Base-by-base conservation (phyloP, 2,329 filamentous ascomycete species). In the Fusarium xylarioides region DNA sequence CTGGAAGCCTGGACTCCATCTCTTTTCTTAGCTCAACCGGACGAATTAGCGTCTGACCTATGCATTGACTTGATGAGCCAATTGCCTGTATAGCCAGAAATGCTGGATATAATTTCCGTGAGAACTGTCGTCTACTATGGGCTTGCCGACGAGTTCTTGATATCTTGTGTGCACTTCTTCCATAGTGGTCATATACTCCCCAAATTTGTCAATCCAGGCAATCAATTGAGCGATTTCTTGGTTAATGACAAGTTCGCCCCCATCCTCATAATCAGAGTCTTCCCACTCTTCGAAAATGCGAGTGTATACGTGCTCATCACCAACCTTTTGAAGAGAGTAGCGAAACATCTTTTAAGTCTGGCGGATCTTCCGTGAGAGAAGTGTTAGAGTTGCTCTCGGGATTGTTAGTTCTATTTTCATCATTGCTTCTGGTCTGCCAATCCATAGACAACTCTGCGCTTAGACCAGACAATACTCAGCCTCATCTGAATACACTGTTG, bases 341-440 rank as follows among this genome's bases (percentile, higher is more conserved):
- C 4, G 32, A 35, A 11, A n/a, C 32, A 35, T 52, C 11, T 26
- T 26, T 35, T 6, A 19, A 15, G 5, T 14, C 7, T 15, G 11
- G 2, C 5, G 10, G 2, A 35, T 5, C 2, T 23, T 26, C 5
- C 7, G 11, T 18, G 10, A 9, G 18, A 15, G 2, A 10, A 19
- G 16, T 14, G 10, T 26, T 21, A 18, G 28, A 44, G 10, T 15
- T 37, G 19, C 37, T 11, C n/a, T 52, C 30, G n/a, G 3, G 11
- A 2, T 23, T 23, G n/a, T 26, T 15, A n/a, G 4, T 35, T 34
- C 4, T 18, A 23, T 52, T 12, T 28, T 16, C 6, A 28, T 21
- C 7, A 7, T 38, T 14, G 35, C 15, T 35, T n/a, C 11, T n/a
- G 19, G 30, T 2, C 23, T 34, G 2, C 18, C 32, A 28, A 11